Percentiles rank a stretch among this genome's conserved stretches.
Conservation (phyloP, 1,139 yeast species). For the Pneumocystis canis region DNA sequence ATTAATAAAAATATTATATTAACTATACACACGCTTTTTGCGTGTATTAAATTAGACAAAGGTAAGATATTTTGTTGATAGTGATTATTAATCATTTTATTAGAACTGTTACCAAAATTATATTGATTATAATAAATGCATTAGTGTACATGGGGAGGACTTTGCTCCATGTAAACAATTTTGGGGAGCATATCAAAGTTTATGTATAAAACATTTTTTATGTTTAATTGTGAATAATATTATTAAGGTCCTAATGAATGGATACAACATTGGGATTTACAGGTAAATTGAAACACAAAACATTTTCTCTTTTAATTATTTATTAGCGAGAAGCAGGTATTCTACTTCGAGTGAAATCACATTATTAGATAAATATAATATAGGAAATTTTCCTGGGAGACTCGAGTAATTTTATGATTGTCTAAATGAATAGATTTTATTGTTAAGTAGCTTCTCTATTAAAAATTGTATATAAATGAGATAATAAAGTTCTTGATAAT, state of each 20-base stretch:
- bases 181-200: slow-evolving; percentile 9
- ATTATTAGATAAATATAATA: background rate
- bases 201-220: background rate
- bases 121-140: slow-evolving; percentile 95
- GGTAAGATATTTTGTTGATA: background rate
- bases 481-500: background rate
- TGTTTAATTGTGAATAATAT: background rate
- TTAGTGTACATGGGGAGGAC: slow-evolving; percentile 93
- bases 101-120: slow-evolving; percentile 45
- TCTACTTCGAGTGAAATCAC: background rate
- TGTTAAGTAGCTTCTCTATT: background rate
- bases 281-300: background rate
- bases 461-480: background rate
- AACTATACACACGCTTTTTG: background rate
- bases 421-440: background rate
- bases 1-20: background rate
- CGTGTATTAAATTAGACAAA: background rate
- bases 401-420: background rate
- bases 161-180: slow-evolving; percentile 95
- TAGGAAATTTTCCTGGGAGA: background rate
- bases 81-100: background rate
- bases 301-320: background rate
- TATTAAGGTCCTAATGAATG: background rate
- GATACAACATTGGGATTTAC: background rate
- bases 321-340: background rate